A percentile compares a stretch with the other conserved stretches of the same genome.
These are phyloP conservation scores for Xylaria intraflava DNA, from an alignment of 495 filamentous ascomycete species.

Conservation along the genomic window DNA sequence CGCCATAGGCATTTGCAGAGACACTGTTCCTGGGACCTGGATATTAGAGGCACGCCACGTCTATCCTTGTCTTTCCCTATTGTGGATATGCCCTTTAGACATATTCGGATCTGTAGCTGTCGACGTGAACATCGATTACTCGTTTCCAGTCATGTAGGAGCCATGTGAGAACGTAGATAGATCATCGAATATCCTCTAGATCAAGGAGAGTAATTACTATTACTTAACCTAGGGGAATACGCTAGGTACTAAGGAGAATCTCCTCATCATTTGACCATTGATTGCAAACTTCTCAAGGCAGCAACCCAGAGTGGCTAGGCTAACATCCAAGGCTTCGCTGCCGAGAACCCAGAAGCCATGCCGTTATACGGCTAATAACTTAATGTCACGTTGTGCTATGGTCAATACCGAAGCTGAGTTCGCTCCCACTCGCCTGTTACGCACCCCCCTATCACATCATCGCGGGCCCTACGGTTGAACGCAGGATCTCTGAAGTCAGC, in stretches of 20 bases:
- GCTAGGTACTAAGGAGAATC: too few relatives aligned
- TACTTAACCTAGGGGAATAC: too few relatives aligned
- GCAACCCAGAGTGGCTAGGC: too few relatives aligned
- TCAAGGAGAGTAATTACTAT: neutral
- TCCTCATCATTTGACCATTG: too few relatives aligned
- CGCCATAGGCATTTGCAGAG: neutral
- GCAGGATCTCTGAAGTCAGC: neutral
- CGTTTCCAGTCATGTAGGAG: too few relatives aligned
- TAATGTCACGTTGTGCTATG: neutral
- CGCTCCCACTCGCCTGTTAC: constrained; percentile 5
- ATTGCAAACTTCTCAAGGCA: too few relatives aligned
- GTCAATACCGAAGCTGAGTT: neutral
- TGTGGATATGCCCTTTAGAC: constrained; percentile 1
- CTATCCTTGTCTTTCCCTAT: constrained; percentile 11
- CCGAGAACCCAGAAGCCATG: neutral
- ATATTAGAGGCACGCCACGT: constrained; percentile 3
- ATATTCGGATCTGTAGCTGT: constrained; percentile 4
- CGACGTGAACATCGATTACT: neutral
- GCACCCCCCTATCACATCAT: neutral
- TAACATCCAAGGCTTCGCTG: neutral
- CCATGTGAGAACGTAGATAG: too few relatives aligned
- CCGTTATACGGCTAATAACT: too few relatives aligned
- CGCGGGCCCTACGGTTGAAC: neutral
- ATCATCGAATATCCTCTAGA: neutral
- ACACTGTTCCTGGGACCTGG: constrained; percentile 10